phyloP scores from a whole-genome alignment of 176 grass and related monocot species.

The Melocanna baccifera region DNA sequence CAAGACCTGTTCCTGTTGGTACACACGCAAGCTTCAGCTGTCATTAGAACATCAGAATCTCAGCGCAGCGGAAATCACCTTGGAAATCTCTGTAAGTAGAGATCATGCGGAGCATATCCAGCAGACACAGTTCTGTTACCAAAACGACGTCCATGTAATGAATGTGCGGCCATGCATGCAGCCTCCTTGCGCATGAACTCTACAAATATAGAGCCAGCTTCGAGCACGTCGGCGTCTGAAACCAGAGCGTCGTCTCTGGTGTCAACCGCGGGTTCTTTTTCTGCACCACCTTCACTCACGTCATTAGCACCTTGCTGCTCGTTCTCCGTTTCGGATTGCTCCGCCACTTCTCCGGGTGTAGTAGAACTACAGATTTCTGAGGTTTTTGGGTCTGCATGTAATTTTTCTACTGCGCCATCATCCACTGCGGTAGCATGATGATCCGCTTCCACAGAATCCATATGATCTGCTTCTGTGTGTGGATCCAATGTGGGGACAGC shows the following conservation, averaged over 20 bases:
- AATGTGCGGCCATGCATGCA: slow-evolving; percentile 59
- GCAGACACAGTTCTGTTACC: slow-evolving; percentile 41
- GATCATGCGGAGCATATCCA: slow-evolving; percentile 54
- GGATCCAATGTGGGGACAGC: not conserved
- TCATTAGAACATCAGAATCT: not conserved
- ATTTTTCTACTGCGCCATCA: slow-evolving; percentile 12
- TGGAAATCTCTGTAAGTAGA: slow-evolving; percentile 54
- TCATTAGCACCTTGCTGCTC: slow-evolving; percentile 3
- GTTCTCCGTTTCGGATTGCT: not conserved
- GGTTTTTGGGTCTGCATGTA: not conserved
- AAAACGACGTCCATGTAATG: slow-evolving; percentile 69
- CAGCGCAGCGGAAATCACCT: slow-evolving; percentile 32
- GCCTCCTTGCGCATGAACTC: slow-evolving; percentile 83
- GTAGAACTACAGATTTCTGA: slow-evolving; percentile 7
- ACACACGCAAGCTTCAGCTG: not conserved
- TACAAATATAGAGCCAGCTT: slow-evolving; percentile 69
- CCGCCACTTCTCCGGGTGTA: not conserved
- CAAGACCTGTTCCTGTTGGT: not conserved
- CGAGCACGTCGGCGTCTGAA: slow-evolving; percentile 22
- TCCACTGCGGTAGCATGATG: not conserved
- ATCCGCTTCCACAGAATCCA: slow-evolving; percentile 11
- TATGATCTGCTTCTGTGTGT: not conserved
- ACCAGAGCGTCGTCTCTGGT: not conserved
- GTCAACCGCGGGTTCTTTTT: not conserved
- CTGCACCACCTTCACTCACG: not conserved